Base-by-base conservation (phyloP, 306 rosid species). In the Vicia villosa region DNA sequence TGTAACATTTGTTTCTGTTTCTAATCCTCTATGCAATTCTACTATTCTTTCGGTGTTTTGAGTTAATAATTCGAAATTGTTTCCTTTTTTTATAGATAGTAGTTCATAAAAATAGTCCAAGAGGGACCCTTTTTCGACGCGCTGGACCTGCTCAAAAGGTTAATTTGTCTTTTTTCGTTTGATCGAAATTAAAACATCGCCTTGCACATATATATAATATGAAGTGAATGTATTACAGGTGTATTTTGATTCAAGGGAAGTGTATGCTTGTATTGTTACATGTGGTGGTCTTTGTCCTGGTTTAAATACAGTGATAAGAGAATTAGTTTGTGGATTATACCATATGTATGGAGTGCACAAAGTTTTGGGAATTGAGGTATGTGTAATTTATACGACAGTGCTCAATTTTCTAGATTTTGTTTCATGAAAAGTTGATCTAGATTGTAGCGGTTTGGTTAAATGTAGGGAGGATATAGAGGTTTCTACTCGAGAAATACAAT, bases 271-370 rank as follows among this genome's bases (percentile, higher is more conserved):
- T 77, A 84, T 90, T 45, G 98, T 94, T 49, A 94, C 97, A 9
- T 94, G 97, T 50, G 98, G 98, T 41, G 98, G 98, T 70, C 96
- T 94, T 22, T 94, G 98, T 77, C 97, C 98, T 47, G 98, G 97
- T 10, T 92, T 94, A 81, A 94, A 94, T 83, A 94, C 97, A 0
- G 97, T 94, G 73, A 94, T 88, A 20, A 90, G 98, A 81, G 98
- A 94, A 79, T 77, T 94, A 19, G 97, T 90, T 3, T 94, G 97
- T 52, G 95, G 97, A 54, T 75, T 94, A 73, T 70, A 85, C 78
- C 70, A 94, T 70, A 94, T 94, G 98, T 90, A 90, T 55, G 97
- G 91, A 5, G 98, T 94, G 22, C 86, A 82, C 81, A 86, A 19
- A 79, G 87, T 94, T 79, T 59, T 82, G 11, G 98, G 98, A 42